Percentiles rank a stretch among this genome's conserved stretches.
These are phyloP conservation scores for Macroventuria anomochaeta DNA, from an alignment of 2,329 filamentous ascomycete genomes.

Conservation along the genomic window DNA sequence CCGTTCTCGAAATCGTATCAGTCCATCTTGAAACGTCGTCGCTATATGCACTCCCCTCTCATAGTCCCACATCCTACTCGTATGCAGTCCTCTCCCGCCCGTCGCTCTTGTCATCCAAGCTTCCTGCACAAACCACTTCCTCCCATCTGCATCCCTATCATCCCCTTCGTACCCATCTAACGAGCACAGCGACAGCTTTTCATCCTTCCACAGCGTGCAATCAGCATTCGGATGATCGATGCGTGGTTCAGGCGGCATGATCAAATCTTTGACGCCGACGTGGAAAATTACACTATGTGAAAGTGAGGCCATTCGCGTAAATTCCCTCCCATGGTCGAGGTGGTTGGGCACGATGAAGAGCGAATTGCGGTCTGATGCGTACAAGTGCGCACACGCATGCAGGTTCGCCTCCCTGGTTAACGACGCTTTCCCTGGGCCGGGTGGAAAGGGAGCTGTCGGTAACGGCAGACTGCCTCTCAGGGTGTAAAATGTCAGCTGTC, in stretches of 20 bases:
- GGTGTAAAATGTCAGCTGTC: constrained; percentile 44
- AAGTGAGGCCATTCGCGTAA: constrained; percentile 40
- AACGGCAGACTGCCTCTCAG: constrained; percentile 44
- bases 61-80: constrained; percentile 42
- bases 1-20: constrained; percentile 29
- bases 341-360: constrained; percentile 60
- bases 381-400: constrained; percentile 64
- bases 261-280: constrained; percentile 34
- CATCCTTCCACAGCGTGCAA: constrained; percentile 34
- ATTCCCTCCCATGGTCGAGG: constrained; percentile 32
- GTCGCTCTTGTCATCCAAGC: constrained; percentile 32
- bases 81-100: constrained; percentile 37
- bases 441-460: constrained; percentile 34
- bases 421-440: not conserved
- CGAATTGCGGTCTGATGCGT: constrained; percentile 63
- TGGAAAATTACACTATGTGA: constrained; percentile 46
- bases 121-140: constrained; percentile 46
- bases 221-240: constrained; percentile 32
- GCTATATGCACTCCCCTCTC: constrained; percentile 40
- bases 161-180: constrained; percentile 19
- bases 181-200: constrained; percentile 30
- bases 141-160: constrained; percentile 29
- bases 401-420: constrained; percentile 54
- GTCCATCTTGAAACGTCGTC: constrained; percentile 43
- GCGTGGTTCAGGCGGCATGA: constrained; percentile 33